Base-by-base conservation (phyloP, 352 stramenopile genomes). In the Pythium biforme region DNA sequence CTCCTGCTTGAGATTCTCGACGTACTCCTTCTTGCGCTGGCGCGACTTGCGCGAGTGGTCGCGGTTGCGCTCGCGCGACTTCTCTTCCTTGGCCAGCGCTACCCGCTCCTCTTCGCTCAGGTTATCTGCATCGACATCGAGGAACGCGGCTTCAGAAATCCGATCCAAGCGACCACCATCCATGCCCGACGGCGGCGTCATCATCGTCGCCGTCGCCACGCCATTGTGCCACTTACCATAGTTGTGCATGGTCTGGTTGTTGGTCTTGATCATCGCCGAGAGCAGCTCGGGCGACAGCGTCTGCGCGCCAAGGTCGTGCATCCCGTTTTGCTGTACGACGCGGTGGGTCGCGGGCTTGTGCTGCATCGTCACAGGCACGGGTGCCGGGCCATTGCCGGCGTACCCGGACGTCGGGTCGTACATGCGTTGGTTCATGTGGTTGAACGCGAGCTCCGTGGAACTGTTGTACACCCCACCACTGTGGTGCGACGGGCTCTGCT, bases 21-120 rank as follows among this genome's bases (percentile, higher is more conserved):
- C 81, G 59, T 97, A 98, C 47, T 94, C 90, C 72, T 98, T 98
- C 69, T 98, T 98, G 48, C 94, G 86, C 55, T 96, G 73, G 12
- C 94, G 86, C 53, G 92, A 98, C 76, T 98, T 98, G 73, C 94
- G 89, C 52, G 94, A 97, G 76, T 98, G 94, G 68, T 98, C 93
- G 40, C 93, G 86, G 75, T 98, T 98, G 47, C 94, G 83, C 68
- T 98, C 91, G 17, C 92, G 79, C 20, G 75, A 89, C 70, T 92
- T 91, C 57, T 92, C 85, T 53, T 91, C 85, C 65, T 94, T 94
- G 39, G 92, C 68, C 33, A 92, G 67, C 53, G 85, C 83, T 25
- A 81, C 74, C 53, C 89, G 86, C 50, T 94, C 85, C 34, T 91
- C 84, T 53, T 94, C 85, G 57, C 81, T 92, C 48, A 92, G 48